phyloP scores from a whole-genome alignment of 2,329 filamentous ascomycete species.

The Phyllosticta ampelicida region DNA sequence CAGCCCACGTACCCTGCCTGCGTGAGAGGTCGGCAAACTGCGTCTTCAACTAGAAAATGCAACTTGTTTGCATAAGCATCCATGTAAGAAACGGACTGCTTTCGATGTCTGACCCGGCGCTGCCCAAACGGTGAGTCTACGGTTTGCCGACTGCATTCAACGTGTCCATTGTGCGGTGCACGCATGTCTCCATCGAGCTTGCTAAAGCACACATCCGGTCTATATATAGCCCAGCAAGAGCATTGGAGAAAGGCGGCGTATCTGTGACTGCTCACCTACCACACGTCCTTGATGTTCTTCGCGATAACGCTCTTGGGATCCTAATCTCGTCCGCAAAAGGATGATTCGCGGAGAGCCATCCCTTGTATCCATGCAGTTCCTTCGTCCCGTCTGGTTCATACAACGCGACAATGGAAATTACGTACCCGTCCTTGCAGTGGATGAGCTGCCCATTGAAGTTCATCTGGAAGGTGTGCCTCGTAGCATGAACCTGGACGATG shows the following conservation, averaged over 20 bases:
- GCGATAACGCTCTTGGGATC: background rate
- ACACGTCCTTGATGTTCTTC: background rate
- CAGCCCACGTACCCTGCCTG: background rate
- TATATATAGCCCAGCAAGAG: background rate
- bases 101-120: background rate
- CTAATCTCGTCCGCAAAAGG: background rate
- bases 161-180: background rate
- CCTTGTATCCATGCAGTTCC: background rate
- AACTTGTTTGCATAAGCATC: background rate
- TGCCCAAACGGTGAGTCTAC: background rate
- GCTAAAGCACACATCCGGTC: background rate
- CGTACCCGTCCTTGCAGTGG: constrained; percentile 32
- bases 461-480: constrained; percentile 28
- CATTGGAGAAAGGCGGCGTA: background rate
- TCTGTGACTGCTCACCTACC: background rate
- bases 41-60: background rate
- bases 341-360: background rate
- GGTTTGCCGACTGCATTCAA: background rate
- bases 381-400: constrained; percentile 27
- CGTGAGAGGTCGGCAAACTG: background rate
- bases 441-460: constrained; percentile 31
- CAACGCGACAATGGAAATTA: constrained; percentile 24
- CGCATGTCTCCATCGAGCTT: background rate
- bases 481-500: constrained; percentile 21
- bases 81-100: background rate